These are phyloP conservation scores for Kwoniella europaea DNA, from an alignment of 768 basidiomycete genomes.

Conservation along the genomic window DNA sequence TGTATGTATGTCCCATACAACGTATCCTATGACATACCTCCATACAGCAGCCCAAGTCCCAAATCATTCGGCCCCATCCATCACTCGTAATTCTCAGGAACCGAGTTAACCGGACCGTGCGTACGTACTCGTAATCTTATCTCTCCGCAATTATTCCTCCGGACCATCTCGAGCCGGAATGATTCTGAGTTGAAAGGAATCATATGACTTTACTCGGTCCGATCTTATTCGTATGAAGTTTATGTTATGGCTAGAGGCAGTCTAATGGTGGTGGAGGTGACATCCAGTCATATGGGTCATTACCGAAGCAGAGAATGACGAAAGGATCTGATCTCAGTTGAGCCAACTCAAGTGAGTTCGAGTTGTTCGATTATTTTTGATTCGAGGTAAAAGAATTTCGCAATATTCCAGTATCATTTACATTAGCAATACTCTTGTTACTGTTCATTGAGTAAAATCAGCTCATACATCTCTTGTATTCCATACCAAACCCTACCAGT, in stretches of 20 bases:
- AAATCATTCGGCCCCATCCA: neutral
- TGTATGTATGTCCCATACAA: too few relatives aligned
- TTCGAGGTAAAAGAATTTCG: too few relatives aligned
- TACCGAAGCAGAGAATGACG: too few relatives aligned
- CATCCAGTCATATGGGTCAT: too few relatives aligned
- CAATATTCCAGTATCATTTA: too few relatives aligned
- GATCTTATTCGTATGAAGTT: neutral
- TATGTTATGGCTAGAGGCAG: neutral
- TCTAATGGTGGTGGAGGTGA: neutral
- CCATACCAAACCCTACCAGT: too few relatives aligned
- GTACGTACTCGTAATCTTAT: slow-evolving; percentile 2
- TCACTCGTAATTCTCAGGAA: neutral
- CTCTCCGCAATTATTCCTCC: slow-evolving; percentile 14
- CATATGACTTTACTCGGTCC: neutral
- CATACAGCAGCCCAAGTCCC: neutral
- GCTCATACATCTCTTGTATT: too few relatives aligned
- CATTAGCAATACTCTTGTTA: too few relatives aligned
- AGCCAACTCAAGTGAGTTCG: too few relatives aligned
- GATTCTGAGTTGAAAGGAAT: slow-evolving; percentile 8
- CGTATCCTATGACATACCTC: neutral
- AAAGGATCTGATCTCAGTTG: too few relatives aligned
- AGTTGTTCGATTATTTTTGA: too few relatives aligned
- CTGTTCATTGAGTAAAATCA: too few relatives aligned
- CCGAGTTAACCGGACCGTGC: neutral
- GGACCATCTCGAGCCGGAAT: neutral